These are phyloP conservation scores for Cladosporium colombiae DNA, from an alignment of 2,329 filamentous ascomycete genomes.

Conservation along the genomic window DNA sequence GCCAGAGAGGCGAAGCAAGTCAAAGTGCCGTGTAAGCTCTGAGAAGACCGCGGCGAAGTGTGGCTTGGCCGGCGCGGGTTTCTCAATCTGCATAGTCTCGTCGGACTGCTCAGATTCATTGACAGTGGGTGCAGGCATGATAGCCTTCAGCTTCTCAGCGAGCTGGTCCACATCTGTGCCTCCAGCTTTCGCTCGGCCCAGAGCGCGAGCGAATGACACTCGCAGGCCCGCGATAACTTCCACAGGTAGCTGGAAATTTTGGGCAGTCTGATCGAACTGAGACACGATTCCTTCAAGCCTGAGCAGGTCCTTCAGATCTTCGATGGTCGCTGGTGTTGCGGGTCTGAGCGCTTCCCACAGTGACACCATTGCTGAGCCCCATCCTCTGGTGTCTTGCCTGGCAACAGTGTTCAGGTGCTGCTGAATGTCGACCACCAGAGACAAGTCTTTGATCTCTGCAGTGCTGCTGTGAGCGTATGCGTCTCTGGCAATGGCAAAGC, in stretches of 20 bases:
- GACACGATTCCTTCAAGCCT: conserved; percentile 49
- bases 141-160: conserved; percentile 19
- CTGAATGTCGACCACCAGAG: conserved; percentile 3
- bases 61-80: not conserved
- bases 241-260: conserved; percentile 29
- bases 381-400: conserved; percentile 2
- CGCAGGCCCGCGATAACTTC: conserved; percentile 31
- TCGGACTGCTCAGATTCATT: not conserved
- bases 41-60: conserved; percentile 14
- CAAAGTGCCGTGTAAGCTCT: conserved; percentile 1
- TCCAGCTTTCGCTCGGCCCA: conserved; percentile 22
- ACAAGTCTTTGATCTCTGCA: not conserved
- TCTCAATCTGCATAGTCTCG: not conserved
- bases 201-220: conserved; percentile 29
- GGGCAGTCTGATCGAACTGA: conserved; percentile 42
- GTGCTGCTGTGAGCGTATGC: not conserved
- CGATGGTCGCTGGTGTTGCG: conserved; percentile 44
- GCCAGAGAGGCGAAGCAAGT: conserved; percentile 13
- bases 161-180: conserved; percentile 25
- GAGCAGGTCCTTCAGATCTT: conserved; percentile 43
- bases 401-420: conserved; percentile 3
- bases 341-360: conserved; percentile 69
- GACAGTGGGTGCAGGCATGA: not conserved
- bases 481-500: conserved; percentile 16
- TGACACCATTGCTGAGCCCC: conserved; percentile 27